Percentiles rank a stretch among this genome's conserved stretches.
Conservation (phyloP, 2,329 filamentous ascomycete species). For the Sclerotiophoma versabilis region DNA sequence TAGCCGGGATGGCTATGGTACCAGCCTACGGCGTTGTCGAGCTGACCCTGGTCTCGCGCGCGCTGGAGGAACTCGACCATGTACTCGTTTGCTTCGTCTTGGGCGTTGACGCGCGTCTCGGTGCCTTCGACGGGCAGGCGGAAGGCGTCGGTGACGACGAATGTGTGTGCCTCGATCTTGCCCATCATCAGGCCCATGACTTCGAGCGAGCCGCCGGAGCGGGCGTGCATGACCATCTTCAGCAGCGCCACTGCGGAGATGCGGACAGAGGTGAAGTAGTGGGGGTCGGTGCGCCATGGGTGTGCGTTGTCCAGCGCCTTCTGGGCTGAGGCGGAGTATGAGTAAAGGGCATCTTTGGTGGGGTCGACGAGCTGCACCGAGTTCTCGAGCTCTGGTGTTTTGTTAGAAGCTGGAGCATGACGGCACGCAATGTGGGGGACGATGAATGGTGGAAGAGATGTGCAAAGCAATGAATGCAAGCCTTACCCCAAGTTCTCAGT, state of each 20-base stretch:
- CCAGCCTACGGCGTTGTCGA: constrained; percentile 96
- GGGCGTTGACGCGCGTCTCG: constrained; percentile 97
- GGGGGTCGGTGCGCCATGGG: constrained; percentile 80
- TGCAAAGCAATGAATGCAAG: not conserved
- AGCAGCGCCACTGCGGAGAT: constrained; percentile 93
- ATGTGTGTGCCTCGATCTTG: constrained; percentile 82
- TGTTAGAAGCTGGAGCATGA: constrained; percentile 21
- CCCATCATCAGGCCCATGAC: constrained; percentile 99
- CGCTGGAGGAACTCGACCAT: constrained; percentile 84
- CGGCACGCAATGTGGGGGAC: constrained; percentile 16
- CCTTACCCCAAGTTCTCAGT: constrained; percentile 49
- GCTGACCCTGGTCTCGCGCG: constrained; percentile 75
- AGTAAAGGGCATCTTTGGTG: constrained; percentile 88
- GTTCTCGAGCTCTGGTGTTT: constrained; percentile 83
- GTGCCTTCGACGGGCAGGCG: constrained; percentile 94
- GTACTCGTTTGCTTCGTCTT: constrained; percentile 96
- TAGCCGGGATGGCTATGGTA: constrained; percentile 98
- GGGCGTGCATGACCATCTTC: constrained; percentile 99
- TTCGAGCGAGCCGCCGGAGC: constrained; percentile 90
- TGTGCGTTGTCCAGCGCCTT: constrained; percentile 68
- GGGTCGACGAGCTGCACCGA: constrained; percentile 81
- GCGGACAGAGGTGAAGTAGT: constrained; percentile 92
- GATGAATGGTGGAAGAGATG: not conserved
- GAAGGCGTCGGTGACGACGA: constrained; percentile 94
- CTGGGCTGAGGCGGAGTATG: constrained; percentile 74